Percentiles rank a stretch among this genome's conserved stretches.
Evolutionary conservation across 495 filamentous ascomycete genomes (phyloP).

Genomic region (Achaetomiella virescens): DNA sequence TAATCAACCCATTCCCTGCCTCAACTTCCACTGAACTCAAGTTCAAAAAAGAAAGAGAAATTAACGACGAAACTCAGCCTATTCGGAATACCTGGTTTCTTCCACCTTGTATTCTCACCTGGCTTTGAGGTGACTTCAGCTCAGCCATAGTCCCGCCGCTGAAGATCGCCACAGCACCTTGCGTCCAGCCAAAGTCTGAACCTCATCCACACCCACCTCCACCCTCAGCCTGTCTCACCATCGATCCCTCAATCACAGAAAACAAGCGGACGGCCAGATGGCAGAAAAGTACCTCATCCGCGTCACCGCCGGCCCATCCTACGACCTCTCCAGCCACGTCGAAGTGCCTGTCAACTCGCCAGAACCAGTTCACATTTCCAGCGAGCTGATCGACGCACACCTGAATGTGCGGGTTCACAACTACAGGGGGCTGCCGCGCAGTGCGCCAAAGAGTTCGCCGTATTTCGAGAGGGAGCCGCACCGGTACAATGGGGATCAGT

Average conservation of each 20-base stretch:
- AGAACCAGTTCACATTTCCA: conserved; percentile 50
- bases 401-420: conserved; percentile 64
- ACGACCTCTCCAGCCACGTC: conserved; percentile 60
- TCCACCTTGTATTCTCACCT: too few species aligned
- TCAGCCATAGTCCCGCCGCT: too few species aligned
- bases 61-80: too few species aligned
- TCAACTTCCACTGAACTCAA: too few species aligned
- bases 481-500: conserved; percentile 58
- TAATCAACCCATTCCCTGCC: background rate
- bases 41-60: too few species aligned
- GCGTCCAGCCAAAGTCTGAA: too few species aligned
- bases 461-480: conserved; percentile 73
- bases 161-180: too few species aligned
- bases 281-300: conserved; percentile 61
- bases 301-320: conserved; percentile 68
- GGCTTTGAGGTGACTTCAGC: too few species aligned
- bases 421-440: conserved; percentile 51
- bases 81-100: too few species aligned
- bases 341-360: conserved; percentile 65
- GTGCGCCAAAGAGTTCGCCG: conserved; percentile 51
- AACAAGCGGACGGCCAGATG: conserved; percentile 29
- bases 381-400: conserved; percentile 51
- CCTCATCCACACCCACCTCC: too few species aligned
- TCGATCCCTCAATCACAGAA: background rate
- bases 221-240: too few species aligned